phyloP scores from a whole-genome alignment of 805 yeast genomes.

The Wickerhamomyces hampshirensis region DNA sequence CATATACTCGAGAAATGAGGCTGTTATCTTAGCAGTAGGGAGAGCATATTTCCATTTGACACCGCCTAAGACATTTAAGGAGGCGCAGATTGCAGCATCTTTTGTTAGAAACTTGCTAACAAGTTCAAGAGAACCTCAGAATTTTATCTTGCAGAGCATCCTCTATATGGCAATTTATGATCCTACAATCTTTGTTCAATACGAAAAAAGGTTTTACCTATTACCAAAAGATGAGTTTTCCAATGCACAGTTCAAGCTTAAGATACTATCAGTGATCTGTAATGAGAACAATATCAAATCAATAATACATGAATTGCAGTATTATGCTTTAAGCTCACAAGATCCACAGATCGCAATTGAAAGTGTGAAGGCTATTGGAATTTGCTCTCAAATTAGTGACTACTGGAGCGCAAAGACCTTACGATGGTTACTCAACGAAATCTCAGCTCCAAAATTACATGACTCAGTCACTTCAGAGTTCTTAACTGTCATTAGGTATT shows the following conservation, averaged over 20 bases:
- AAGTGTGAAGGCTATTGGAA: slow-evolving; percentile 59
- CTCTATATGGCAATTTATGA: slow-evolving; percentile 33
- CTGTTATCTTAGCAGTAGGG: slow-evolving; percentile 57
- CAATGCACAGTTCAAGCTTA: slow-evolving; percentile 50
- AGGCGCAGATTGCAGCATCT: slow-evolving; percentile 44
- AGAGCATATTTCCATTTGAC: slow-evolving; percentile 55
- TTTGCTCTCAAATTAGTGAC: slow-evolving; percentile 45
- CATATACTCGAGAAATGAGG: slow-evolving; percentile 47
- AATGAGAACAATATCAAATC: slow-evolving; percentile 44
- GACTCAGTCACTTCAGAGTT: slow-evolving; percentile 50
- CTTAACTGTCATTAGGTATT: slow-evolving; percentile 64
- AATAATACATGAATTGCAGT: slow-evolving; percentile 60
- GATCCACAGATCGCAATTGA: slow-evolving; percentile 30
- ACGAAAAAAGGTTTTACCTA: slow-evolving; percentile 47
- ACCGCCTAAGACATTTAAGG: slow-evolving; percentile 47
- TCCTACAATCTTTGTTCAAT: slow-evolving; percentile 30
- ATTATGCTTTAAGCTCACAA: slow-evolving; percentile 36
- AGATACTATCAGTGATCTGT: slow-evolving; percentile 55
- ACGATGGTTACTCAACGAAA: slow-evolving; percentile 56
- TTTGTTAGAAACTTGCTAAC: slow-evolving; percentile 39
- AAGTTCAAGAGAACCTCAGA: slow-evolving; percentile 30
- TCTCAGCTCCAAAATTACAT: slow-evolving; percentile 27
- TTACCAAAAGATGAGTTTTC: slow-evolving; percentile 46
- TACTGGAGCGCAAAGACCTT: slow-evolving; percentile 52
- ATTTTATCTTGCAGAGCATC: slow-evolving; percentile 44